Percentiles rank a stretch among this genome's conserved stretches.
phyloP scores from a whole-genome alignment of 495 filamentous ascomycete genomes.

The Penicillium cinerascens region DNA sequence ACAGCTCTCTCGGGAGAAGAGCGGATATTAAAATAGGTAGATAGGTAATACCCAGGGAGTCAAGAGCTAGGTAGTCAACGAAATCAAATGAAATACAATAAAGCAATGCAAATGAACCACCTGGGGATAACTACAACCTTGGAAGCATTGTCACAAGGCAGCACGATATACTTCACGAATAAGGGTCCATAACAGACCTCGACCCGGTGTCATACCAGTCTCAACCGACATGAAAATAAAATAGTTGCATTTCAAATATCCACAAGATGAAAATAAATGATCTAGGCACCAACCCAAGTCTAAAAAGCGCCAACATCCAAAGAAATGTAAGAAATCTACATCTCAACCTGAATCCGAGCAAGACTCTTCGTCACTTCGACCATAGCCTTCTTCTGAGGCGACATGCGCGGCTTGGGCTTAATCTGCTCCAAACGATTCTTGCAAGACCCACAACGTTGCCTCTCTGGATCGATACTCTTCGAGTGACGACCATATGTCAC shows the following conservation, averaged over 20 bases:
- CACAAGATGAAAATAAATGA: background rate
- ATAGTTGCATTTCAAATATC: too few relatives aligned
- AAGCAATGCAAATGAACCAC: background rate
- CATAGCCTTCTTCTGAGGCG: conserved; percentile 51
- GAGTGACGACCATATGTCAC: conserved; percentile 73
- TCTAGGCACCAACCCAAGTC: background rate
- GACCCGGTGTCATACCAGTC: background rate
- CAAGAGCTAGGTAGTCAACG: background rate
- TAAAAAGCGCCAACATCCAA: background rate
- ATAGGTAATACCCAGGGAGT: background rate
- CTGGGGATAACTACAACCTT: background rate
- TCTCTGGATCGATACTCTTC: conserved; percentile 67
- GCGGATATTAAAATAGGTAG: background rate
- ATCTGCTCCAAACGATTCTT: conserved; percentile 66
- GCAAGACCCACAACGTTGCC: conserved; percentile 69
- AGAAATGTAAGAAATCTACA: background rate
- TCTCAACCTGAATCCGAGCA: background rate
- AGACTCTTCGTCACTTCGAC: conserved; percentile 5
- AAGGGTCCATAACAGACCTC: background rate
- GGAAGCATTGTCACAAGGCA: background rate
- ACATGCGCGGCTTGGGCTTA: conserved; percentile 67
- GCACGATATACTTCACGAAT: background rate
- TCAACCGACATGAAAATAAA: background rate
- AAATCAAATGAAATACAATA: background rate
- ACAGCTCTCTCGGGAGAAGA: background rate